Conservation (phyloP, 225 moss, liverwort and hornwort genomes). For the Ulota crispa region DNA sequence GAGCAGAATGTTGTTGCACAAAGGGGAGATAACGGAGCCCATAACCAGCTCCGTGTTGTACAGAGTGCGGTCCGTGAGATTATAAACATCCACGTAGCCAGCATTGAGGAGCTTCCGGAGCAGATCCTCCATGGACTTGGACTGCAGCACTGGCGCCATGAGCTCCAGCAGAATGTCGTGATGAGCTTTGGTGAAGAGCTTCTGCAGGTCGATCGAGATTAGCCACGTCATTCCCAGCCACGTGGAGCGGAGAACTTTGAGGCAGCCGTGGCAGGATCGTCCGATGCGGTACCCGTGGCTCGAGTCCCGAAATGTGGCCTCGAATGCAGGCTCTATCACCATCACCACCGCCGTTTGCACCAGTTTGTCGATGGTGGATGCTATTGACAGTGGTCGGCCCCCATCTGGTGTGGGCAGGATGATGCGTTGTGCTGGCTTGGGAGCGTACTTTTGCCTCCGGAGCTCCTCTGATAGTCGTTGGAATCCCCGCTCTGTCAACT, state of each 20-base stretch:
- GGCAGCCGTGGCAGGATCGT: constrained; percentile 52
- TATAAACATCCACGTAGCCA: constrained; percentile 63
- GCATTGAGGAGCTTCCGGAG: constrained; percentile 62
- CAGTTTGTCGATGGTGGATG: constrained; percentile 64
- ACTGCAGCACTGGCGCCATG: constrained; percentile 43
- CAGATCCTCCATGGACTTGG: constrained; percentile 57
- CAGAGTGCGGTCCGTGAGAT: constrained; percentile 55
- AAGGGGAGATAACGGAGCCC: constrained; percentile 56
- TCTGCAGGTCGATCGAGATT: constrained; percentile 43
- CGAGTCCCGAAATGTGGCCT: constrained; percentile 48
- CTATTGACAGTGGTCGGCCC: constrained; percentile 51
- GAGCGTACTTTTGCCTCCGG: constrained; percentile 50
- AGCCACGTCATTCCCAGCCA: constrained; percentile 61
- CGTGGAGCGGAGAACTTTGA: constrained; percentile 38
- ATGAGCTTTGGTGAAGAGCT: constrained; percentile 46
- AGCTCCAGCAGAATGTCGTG: constrained; percentile 58
- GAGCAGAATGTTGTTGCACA: constrained; percentile 52
- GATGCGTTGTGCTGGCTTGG: constrained; percentile 53
- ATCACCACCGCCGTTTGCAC: constrained; percentile 47
- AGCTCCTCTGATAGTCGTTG: constrained; percentile 54
- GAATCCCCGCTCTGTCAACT: constrained; percentile 59
- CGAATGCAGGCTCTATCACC: constrained; percentile 42
- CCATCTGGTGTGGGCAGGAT: constrained; percentile 54
- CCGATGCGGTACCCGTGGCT: constrained; percentile 54
- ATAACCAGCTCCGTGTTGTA: constrained; percentile 46